Base-by-base conservation (phyloP, 352 stramenopile species). In the Globisporangium acanthophoron region DNA sequence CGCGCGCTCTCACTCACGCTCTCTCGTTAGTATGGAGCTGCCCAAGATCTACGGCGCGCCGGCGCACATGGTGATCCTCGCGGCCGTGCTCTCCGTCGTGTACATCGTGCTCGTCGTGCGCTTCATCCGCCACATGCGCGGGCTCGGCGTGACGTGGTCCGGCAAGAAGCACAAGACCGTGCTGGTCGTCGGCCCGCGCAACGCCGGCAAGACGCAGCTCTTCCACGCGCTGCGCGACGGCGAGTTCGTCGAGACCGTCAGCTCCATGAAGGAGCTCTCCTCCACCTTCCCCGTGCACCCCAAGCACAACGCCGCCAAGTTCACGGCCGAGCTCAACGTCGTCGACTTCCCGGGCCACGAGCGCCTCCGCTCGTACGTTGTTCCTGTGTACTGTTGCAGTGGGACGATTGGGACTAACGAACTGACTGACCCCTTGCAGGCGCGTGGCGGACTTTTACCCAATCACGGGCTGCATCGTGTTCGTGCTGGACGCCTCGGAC, bases 321-420 rank as follows among this genome's bases (percentile, higher is more conserved):
- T 90, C 62, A 76, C 80, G 59, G 74, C 76, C 13, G 69, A 89
- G 66, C 66, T 90, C 45, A 80, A 77, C 43, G 69, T 95, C 43
- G 62, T 92, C 39, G 86, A 95, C 70, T 93, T 87, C 59, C 86
- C 86, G 0, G 86, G 86, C 60, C 78, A 94, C 64, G 78, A 94
- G 40, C 80, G 86, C 40, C 78, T 94, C 5, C 82, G 86, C 52
- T 81, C 76, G 73, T 87, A 82, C 39, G 67, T 69, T 31, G 9
- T 8, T 53, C 18, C 7, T 66, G 11, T 57, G 16, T 51, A 52
- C 1, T 27, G 24, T 27, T 2, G 24, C 24, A 27, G 24, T 27
- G 24, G 24, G 0, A 3, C 24, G 24, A 27, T 27, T 27, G 24
- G 24, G 9, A 52, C 40, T 46, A 20, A 39, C 37, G 8, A 4